Evolutionary conservation across 2,329 filamentous ascomycete genomes (phyloP).

Genomic region (Grosmannia serpens): DNA sequence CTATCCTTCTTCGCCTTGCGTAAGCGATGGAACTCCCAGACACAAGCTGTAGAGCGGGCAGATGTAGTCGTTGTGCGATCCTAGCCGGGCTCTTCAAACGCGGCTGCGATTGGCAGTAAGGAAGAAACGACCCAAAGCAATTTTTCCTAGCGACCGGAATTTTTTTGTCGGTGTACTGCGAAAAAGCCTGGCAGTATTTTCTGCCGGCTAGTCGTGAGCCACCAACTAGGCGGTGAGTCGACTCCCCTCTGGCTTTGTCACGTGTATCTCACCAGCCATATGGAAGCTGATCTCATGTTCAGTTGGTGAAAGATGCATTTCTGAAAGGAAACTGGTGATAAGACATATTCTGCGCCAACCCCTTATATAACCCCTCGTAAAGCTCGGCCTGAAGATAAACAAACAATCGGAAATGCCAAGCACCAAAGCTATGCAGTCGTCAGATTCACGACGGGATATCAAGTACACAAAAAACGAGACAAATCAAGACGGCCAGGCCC

Average conservation of each 20-base stretch:
- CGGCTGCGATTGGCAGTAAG: neutral
- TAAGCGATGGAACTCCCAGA: too few species aligned
- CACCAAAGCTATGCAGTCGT: neutral
- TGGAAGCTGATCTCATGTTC: neutral
- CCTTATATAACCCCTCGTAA: neutral
- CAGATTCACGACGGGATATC: conserved; percentile 4
- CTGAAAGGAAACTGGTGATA: neutral
- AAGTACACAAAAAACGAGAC: conserved; percentile 34
- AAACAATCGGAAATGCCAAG: neutral
- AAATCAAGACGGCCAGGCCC: conserved; percentile 27
- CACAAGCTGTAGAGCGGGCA: neutral
- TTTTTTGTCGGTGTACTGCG: conserved; percentile 17
- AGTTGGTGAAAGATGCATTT: neutral
- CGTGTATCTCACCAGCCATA: neutral
- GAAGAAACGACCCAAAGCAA: neutral
- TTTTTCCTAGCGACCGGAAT: conserved; percentile 2
- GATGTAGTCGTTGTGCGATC: neutral
- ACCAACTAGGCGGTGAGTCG: conserved; percentile 14
- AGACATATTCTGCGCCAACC: neutral
- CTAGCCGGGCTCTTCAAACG: neutral
- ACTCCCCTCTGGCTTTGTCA: conserved; percentile 11
- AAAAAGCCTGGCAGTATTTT: conserved; percentile 13
- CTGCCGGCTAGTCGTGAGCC: neutral
- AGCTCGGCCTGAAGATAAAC: neutral
- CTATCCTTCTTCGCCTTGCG: neutral